These are phyloP conservation scores for Dissophora globulifera DNA, from an alignment of 192 early-diverging fungal species.

Conservation along the genomic window DNA sequence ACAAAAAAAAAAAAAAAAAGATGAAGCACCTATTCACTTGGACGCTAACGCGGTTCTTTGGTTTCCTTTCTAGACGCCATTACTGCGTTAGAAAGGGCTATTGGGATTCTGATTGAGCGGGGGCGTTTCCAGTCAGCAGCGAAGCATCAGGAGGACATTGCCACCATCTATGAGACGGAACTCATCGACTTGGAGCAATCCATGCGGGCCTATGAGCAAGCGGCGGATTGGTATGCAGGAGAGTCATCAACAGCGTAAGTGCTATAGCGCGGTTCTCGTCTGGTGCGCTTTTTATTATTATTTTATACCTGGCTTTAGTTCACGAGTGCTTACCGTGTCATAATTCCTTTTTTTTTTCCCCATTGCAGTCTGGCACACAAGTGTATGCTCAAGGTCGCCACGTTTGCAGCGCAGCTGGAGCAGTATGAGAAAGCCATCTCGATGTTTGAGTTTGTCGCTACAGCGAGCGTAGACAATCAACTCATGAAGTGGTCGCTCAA, in stretches of 20 bases:
- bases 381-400: slow-evolving; percentile 91
- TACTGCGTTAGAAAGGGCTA: slow-evolving; percentile 76
- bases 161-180: slow-evolving; percentile 90
- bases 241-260: slow-evolving; percentile 92
- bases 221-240: slow-evolving; percentile 92
- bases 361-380: slow-evolving; percentile 84
- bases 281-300: background rate
- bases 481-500: slow-evolving; percentile 96
- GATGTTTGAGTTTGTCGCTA: slow-evolving; percentile 90
- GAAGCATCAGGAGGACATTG: slow-evolving; percentile 94
- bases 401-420: slow-evolving; percentile 89
- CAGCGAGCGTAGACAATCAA: slow-evolving; percentile 85
- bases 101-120: slow-evolving; percentile 82
- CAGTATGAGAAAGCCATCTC: slow-evolving; percentile 91
- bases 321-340: no score
- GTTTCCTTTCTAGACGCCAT: slow-evolving; percentile 89
- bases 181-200: slow-evolving; percentile 81
- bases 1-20: no score
- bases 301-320: no score
- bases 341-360: background rate
- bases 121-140: slow-evolving; percentile 92
- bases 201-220: slow-evolving; percentile 88
- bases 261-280: background rate
- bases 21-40: no score
- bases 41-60: no score